These are phyloP conservation scores for Backusella westeae DNA, from an alignment of 192 early-diverging fungal genomes.

Conservation along the genomic window DNA sequence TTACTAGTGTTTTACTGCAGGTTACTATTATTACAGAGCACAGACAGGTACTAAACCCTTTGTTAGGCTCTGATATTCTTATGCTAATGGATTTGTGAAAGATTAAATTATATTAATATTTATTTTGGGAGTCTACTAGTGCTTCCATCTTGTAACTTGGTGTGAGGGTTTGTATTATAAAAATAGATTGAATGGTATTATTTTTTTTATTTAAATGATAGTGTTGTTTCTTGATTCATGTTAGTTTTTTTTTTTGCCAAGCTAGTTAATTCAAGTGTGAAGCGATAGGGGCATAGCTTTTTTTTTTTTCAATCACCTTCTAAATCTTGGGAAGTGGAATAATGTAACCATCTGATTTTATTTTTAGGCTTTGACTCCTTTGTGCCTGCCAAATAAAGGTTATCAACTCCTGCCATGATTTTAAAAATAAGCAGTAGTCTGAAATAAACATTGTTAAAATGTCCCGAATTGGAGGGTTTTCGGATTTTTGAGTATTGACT, in stretches of 20 bases:
- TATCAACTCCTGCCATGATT: background rate
- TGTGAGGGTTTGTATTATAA: background rate
- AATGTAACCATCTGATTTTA: background rate
- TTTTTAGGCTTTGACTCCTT: background rate
- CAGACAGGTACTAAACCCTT: slow-evolving; percentile 6
- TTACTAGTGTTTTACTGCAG: background rate
- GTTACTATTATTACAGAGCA: background rate
- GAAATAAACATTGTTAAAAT: background rate
- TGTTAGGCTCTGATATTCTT: slow-evolving; percentile 2
- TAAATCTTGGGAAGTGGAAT: background rate
- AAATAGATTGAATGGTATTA: background rate
- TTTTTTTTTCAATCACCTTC: too few species aligned
- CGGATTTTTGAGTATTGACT: background rate
- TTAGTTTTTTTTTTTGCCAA: background rate
- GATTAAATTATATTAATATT: background rate
- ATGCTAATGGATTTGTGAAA: background rate
- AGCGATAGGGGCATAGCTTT: background rate
- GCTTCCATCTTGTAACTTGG: background rate
- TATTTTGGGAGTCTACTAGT: background rate
- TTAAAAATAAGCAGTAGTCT: background rate
- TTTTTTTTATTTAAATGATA: background rate
- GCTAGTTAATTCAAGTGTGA: background rate
- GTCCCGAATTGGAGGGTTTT: background rate
- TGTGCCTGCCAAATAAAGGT: background rate
- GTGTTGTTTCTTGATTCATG: background rate